These are phyloP conservation scores for Colletotrichum simmondsii DNA, from an alignment of 2,329 filamentous ascomycete species.

Conservation along the genomic window DNA sequence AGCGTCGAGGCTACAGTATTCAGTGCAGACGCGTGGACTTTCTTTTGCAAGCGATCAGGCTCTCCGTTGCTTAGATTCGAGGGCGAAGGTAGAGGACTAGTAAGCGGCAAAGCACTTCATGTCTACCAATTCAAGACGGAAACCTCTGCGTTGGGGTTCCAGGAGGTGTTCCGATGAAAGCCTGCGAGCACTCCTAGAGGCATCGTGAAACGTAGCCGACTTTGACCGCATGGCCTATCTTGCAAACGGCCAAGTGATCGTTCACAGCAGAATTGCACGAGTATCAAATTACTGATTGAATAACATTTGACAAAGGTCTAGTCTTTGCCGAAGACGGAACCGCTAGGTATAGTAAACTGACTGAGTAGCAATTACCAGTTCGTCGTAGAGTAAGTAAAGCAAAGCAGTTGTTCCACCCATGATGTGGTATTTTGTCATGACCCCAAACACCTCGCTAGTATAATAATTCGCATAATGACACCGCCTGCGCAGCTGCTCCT, in stretches of 20 bases:
- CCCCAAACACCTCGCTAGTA: slow-evolving; percentile 10
- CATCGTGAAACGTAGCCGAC: not conserved
- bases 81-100: not conserved
- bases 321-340: not conserved
- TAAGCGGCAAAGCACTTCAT: not conserved
- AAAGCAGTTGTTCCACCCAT: not conserved
- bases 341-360: not conserved
- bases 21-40: not conserved
- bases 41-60: not conserved
- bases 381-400: not conserved
- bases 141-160: not conserved
- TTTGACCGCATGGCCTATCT: not conserved
- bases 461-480: not conserved
- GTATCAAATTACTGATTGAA: not conserved
- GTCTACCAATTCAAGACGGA: not conserved
- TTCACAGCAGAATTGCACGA: not conserved
- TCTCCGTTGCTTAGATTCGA: not conserved
- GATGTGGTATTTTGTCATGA: not conserved
- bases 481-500: not conserved
- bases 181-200: not conserved
- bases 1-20: not conserved
- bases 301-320: not conserved
- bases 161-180: not conserved
- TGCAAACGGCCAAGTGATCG: not conserved
- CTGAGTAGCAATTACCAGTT: not conserved